Percentiles rank a stretch among this genome's conserved stretches.
These are phyloP conservation scores for Populus trichocarpa DNA, from an alignment of 441 rosid species.

Conservation along the genomic window DNA sequence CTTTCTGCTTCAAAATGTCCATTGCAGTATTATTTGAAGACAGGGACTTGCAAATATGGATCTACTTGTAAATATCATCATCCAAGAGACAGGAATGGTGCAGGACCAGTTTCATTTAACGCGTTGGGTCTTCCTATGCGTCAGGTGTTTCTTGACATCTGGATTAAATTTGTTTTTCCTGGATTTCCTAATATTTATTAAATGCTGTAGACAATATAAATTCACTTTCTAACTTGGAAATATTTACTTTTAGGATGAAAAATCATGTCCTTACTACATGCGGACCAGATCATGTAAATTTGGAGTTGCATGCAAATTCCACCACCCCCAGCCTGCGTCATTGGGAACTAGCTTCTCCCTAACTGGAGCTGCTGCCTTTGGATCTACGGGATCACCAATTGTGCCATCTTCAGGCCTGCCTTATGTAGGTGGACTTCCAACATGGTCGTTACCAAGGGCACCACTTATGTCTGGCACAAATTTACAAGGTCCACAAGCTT, in stretches of 20 bases:
- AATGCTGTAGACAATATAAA: not conserved
- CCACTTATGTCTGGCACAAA: slow-evolving; percentile 51
- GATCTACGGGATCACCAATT: slow-evolving; percentile 35
- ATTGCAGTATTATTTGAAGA: slow-evolving; percentile 72
- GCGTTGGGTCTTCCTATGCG: slow-evolving; percentile 73
- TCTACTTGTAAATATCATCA: slow-evolving; percentile 82
- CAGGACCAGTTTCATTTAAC: slow-evolving; percentile 67
- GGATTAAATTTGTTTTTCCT: not conserved
- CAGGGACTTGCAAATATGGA: slow-evolving; percentile 84
- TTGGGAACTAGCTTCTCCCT: slow-evolving; percentile 33
- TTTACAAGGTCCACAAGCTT: slow-evolving; percentile 46
- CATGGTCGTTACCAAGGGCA: slow-evolving; percentile 55
- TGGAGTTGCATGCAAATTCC: slow-evolving; percentile 77
- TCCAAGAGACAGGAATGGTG: slow-evolving; percentile 85
- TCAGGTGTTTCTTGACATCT: slow-evolving; percentile 39
- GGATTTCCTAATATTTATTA: not conserved
- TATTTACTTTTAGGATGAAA: slow-evolving; percentile 48
- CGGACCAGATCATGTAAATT: slow-evolving; percentile 69
- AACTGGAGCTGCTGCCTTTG: slow-evolving; percentile 37
- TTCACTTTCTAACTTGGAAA: not conserved
- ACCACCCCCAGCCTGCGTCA: slow-evolving; percentile 71
- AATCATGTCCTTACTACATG: slow-evolving; percentile 71
- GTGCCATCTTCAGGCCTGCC: slow-evolving; percentile 46
- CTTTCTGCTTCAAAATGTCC: slow-evolving; percentile 1
- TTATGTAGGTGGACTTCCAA: slow-evolving; percentile 47